A percentile compares a stretch with the other conserved stretches of the same genome.
Evolutionary conservation across 2,329 filamentous ascomycete genomes (phyloP).

Genomic region (Talaromyces verruculosus): DNA sequence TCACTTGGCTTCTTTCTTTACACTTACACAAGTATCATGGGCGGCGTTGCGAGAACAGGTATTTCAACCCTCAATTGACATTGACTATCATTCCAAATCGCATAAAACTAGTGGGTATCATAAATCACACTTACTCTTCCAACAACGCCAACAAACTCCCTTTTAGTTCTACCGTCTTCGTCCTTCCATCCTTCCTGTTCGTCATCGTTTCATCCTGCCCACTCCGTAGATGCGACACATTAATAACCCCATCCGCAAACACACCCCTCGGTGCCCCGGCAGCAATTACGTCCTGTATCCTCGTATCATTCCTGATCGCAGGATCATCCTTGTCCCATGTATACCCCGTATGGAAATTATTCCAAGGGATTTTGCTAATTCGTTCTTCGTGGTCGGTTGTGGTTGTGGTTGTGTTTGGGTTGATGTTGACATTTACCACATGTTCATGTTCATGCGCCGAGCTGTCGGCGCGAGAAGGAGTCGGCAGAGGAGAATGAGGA

Average conservation of each 20-base stretch:
- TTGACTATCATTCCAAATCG: neutral
- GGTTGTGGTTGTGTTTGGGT: too few relatives aligned
- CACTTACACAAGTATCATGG: neutral
- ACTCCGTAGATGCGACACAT: neutral
- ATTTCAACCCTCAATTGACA: neutral
- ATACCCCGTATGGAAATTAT: neutral
- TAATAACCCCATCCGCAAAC: slow-evolving; percentile 17
- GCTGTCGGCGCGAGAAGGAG: neutral
- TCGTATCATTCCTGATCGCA: slow-evolving; percentile 1
- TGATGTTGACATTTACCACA: neutral
- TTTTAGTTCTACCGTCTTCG: neutral
- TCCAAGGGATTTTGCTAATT: neutral
- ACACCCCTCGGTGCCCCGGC: slow-evolving; percentile 8
- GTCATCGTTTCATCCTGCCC: neutral
- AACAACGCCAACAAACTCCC: slow-evolving; percentile 17
- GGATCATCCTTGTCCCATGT: slow-evolving; percentile 1
- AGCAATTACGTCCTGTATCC: slow-evolving; percentile 12
- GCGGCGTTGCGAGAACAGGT: neutral
- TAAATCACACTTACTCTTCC: neutral
- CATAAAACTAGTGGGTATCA: neutral
- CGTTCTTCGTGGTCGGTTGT: neutral
- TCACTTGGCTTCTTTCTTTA: neutral
- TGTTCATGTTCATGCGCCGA: neutral
- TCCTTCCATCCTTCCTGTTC: neutral
- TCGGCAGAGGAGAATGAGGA: neutral